A percentile compares a stretch with the other conserved stretches of the same genome.
phyloP scores from a whole-genome alignment of 129 eudicot species.

The Centrapalus pauciflorus region DNA sequence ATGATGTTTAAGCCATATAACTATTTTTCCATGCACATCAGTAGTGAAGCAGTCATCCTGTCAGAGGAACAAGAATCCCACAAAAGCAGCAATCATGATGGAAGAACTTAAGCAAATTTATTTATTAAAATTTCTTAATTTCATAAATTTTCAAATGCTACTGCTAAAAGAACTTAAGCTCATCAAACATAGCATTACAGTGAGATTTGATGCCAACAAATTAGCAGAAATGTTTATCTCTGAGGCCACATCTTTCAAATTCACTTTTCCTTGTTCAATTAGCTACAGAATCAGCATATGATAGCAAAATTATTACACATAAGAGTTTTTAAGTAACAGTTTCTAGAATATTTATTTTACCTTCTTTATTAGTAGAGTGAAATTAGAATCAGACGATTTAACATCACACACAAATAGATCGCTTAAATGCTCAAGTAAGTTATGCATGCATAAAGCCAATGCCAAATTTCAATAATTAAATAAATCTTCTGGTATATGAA shows the following conservation, averaged over 20 bases:
- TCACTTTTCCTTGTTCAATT: constrained; percentile 48
- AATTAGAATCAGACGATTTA: constrained; percentile 23
- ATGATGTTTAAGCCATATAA: constrained; percentile 50
- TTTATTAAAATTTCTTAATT: too few relatives aligned
- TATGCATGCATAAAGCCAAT: too few relatives aligned
- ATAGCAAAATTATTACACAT: not conserved
- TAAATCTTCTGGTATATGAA: too few relatives aligned
- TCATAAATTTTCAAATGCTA: not conserved
- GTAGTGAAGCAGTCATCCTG: constrained; percentile 46
- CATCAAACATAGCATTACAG: constrained; percentile 26
- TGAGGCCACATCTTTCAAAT: constrained; percentile 42
- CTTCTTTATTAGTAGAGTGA: constrained; percentile 41
- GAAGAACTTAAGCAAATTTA: not conserved
- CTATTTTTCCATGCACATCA: constrained; percentile 38
- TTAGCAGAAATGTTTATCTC: constrained; percentile 48
- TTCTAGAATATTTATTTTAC: constrained; percentile 13
- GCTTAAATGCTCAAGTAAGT: too few relatives aligned
- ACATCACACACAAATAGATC: too few relatives aligned
- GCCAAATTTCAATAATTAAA: too few relatives aligned
- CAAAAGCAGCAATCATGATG: not conserved
- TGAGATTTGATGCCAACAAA: constrained; percentile 32
- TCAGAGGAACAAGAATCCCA: not conserved
- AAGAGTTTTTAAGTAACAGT: not conserved
- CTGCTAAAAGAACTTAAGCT: not conserved
- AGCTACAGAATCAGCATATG: constrained; percentile 28